These are phyloP conservation scores for Styphnolobium japonicum DNA, from an alignment of 306 rosid species.

Conservation along the genomic window DNA sequence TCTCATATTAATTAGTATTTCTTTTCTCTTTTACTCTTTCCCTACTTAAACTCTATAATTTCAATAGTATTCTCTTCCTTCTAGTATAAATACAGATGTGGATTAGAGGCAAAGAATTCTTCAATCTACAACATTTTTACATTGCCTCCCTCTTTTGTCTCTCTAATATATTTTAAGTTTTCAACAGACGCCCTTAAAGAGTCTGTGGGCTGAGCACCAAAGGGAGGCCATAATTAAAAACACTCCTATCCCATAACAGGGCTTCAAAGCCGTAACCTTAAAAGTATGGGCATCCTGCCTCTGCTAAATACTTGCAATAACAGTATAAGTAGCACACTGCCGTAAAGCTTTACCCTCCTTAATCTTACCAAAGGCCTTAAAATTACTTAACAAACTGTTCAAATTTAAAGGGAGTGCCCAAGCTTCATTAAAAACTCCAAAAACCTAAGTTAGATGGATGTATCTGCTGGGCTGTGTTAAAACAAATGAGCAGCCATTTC, in stretches of 20 bases:
- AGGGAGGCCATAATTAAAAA: background rate
- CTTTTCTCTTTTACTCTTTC: too few relatives aligned
- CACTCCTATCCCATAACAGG: background rate
- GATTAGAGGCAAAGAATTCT: too few relatives aligned
- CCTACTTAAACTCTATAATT: too few relatives aligned
- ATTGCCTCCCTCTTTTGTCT: background rate
- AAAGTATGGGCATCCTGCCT: background rate
- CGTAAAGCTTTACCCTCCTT: background rate
- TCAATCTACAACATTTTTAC: too few relatives aligned
- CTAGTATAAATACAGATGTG: too few relatives aligned
- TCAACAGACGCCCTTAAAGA: background rate
- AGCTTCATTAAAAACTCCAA: background rate
- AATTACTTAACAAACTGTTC: background rate
- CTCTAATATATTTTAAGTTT: background rate
- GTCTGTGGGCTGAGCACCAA: background rate
- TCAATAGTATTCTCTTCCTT: too few relatives aligned
- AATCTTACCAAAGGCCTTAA: background rate
- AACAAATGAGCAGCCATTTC: background rate
- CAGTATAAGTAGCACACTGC: background rate
- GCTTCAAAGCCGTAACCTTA: background rate
- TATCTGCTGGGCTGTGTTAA: conserved; percentile 1
- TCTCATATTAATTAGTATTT: too few relatives aligned
- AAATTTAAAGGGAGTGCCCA: background rate
- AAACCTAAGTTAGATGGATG: background rate
- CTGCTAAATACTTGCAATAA: background rate